Evolutionary conservation across 805 yeast species (phyloP), one percentile per base, ranked within the genome.

Genomic region (Wickerhamomyces sydowiorum): DNA sequence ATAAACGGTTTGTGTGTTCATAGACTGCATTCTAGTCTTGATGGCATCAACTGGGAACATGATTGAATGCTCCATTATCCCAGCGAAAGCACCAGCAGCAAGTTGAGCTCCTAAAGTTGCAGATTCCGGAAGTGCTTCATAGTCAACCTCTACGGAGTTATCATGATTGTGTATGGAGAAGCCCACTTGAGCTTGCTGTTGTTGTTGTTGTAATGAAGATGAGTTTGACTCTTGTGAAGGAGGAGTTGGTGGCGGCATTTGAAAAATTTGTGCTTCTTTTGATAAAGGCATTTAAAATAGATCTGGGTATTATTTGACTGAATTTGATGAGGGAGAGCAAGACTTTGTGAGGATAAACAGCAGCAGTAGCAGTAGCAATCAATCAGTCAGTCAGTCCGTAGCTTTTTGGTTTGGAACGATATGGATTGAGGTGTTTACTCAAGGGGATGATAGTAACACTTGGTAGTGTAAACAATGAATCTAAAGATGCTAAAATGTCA

Each of bases 1-100:
- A 10, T 61, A 53, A 1, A 53, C 43, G 2, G 59, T 53, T 17
- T 37, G 25, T 9, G 37, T 40, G 27, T 43, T 46, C 41, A 45
- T 18, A 4, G 59, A 45, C 61, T 91, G 99, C 91, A 91, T 87
- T 57, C 99, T 72, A 6, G 98, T 93, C 69, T 91, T 91, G 52
- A 91, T 76, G n/a, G 95, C 91, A 61, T 91, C 99, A 32, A 91
- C 80, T 2, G 99, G 99, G 60, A 81, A 91, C 96, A 91, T 88
- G 36, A 91, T 88, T 1, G 96, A 81, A 64, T 91, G 99, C 61
- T 91, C 99, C 97, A 91, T 87, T 43, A 93, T 87, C 22, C 99
- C 99, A n/a, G 99, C 98, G 66, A 89, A 86, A 0, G 97, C 98
- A 10, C 99, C 99, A 2, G 98, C 98, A 12, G 78, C 59, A 46